These are phyloP conservation scores for Alternaria solani DNA, from an alignment of 2,329 filamentous ascomycete species.

Conservation along the genomic window DNA sequence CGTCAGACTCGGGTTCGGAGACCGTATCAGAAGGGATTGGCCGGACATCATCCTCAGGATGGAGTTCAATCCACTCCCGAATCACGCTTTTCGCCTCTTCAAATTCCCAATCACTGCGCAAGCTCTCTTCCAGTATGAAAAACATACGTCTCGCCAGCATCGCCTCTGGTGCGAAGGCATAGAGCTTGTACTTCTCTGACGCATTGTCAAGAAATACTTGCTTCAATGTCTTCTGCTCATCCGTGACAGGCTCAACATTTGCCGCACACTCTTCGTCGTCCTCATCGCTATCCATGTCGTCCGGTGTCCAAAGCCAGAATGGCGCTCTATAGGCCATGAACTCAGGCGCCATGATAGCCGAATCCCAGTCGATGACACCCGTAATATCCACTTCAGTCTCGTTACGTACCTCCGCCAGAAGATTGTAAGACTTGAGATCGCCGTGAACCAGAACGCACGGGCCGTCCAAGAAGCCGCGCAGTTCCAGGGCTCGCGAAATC, in stretches of 20 bases:
- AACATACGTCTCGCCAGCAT: constrained; percentile 27
- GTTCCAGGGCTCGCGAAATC: constrained; percentile 19
- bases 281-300: background rate
- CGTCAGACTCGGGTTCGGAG: background rate
- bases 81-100: constrained; percentile 11
- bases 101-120: background rate
- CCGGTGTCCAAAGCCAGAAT: constrained; percentile 40
- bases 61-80: constrained; percentile 14
- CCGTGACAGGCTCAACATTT: background rate
- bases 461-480: constrained; percentile 16
- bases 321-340: constrained; percentile 46
- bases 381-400: constrained; percentile 21
- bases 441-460: constrained; percentile 31
- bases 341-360: constrained; percentile 39
- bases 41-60: constrained; percentile 1
- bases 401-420: constrained; percentile 32
- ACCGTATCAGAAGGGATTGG: background rate
- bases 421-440: constrained; percentile 40
- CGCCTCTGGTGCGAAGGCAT: constrained; percentile 36
- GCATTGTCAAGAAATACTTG: constrained; percentile 36
- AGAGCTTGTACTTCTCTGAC: constrained; percentile 29
- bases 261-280: too few relatives aligned
- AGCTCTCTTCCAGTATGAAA: constrained; percentile 8
- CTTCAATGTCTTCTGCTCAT: constrained; percentile 32
- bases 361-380: constrained; percentile 48